These are phyloP conservation scores for Terana coerulea DNA, from an alignment of 768 basidiomycete genomes.

Conservation along the genomic window DNA sequence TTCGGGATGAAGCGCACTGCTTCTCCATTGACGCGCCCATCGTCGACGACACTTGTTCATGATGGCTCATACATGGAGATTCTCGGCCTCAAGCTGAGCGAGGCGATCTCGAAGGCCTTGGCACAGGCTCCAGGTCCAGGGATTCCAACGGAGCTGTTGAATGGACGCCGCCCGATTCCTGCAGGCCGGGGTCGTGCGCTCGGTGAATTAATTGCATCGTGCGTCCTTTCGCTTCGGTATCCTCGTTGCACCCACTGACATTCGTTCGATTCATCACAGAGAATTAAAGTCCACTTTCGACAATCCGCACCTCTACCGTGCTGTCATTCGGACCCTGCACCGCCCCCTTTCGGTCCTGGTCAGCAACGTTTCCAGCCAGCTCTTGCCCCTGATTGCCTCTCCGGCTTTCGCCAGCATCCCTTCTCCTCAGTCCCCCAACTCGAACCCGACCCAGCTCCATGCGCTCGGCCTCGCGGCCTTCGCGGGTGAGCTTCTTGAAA, in stretches of 20 bases:
- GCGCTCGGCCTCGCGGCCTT: constrained; percentile 66
- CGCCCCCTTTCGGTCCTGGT: constrained; percentile 74
- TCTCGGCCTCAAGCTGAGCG: constrained; percentile 72
- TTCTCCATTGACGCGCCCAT: constrained; percentile 37
- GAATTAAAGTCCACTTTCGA: constrained; percentile 65
- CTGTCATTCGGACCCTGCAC: constrained; percentile 69
- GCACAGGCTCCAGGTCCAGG: constrained; percentile 58
- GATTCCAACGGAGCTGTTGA: constrained; percentile 47
- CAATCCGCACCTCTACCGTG: constrained; percentile 62
- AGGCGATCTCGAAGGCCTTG: constrained; percentile 76
- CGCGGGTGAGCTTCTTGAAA: constrained; percentile 68
- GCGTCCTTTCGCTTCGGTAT: constrained; percentile 30
- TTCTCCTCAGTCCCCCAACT: constrained; percentile 43
- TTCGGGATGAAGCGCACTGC: constrained; percentile 57
- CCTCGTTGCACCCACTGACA: constrained; percentile 10
- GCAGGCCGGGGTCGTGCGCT: constrained; percentile 64
- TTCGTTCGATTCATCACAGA: constrained; percentile 32
- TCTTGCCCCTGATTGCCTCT: constrained; percentile 65
- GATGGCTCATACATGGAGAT: constrained; percentile 80
- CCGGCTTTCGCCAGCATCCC: constrained; percentile 54
- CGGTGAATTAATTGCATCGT: constrained; percentile 70
- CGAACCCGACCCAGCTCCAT: constrained; percentile 67
- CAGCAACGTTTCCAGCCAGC: constrained; percentile 62
- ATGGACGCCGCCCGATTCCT: constrained; percentile 72
- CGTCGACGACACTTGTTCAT: constrained; percentile 42